Evolutionary conservation across 1,139 yeast species (phyloP), one percentile per base, ranked within the genome.

Genomic region (Protomyces lactucae-debilis): DNA sequence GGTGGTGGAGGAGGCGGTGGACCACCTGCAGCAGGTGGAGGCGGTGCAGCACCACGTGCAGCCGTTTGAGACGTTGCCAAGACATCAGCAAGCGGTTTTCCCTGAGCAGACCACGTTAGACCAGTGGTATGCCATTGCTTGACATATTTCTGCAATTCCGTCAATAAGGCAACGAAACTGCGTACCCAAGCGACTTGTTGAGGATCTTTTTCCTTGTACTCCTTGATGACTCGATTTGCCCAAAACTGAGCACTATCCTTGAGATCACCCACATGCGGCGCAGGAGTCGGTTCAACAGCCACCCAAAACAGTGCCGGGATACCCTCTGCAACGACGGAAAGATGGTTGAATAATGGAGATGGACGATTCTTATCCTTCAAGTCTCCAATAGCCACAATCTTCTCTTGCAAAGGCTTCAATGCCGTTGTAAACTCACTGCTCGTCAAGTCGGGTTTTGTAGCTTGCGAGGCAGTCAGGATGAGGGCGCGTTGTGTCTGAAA

Each of bases 201-300:
- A 65, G 83, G 80, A 16, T 66, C 65, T 65, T 82, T 78, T 12
- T 85, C 95, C 74, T 83, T 89, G 77, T 78, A 85, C 68, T 90
- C 97, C 76, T 91, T 92, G 75, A 91, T 77, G 52, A 92, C 86
- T 71, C 96, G 83, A 76, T 95, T 92, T 37, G 96, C 84, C 90
- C 97, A 95, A 76, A 92, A 95, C 73, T 87, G 93, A 48, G 97
- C 90, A 52, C 95, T 84, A 72, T 95, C 99, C 73, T 87, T 88
- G 77, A 86, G 88, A 70, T 92, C 97, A 2, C 87, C 83, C 67
- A 95, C 82, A 69, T 81, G 83, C 0, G 90, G 83, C 18, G 85
- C 84, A 0, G 90, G 88, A 12, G 85, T 83, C 3, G 92, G 85
- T 2, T 81, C 83, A 16, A 84, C 82, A 25, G 88, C 84, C 68